Conservation (phyloP, 1,284 basidiomycete genomes). For the Ustanciosporium gigantosporum region DNA sequence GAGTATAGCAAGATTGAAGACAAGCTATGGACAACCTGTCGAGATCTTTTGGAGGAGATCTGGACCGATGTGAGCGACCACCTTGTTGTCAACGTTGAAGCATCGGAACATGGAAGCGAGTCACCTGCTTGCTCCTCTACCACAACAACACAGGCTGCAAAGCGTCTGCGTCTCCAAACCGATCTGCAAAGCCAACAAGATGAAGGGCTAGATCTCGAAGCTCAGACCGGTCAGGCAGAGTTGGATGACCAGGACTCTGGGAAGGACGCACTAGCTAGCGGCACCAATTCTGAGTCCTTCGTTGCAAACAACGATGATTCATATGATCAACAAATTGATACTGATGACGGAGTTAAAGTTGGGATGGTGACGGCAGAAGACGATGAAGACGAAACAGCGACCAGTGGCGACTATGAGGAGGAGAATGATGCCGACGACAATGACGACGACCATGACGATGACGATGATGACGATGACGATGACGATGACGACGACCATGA, state of each 20-base stretch:
- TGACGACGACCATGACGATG: neutral
- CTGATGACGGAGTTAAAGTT: neutral
- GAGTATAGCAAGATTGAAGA: neutral
- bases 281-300: neutral
- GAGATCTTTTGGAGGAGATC: neutral
- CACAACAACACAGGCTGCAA: neutral
- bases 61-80: neutral
- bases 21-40: neutral
- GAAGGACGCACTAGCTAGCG: neutral
- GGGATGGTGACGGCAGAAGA: neutral
- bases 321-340: neutral
- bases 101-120: neutral
- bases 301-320: neutral
- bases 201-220: too few relatives aligned
- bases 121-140: neutral
- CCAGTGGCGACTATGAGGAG: neutral
- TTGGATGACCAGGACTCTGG: neutral
- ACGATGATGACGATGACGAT: neutral
- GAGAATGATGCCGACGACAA: neutral
- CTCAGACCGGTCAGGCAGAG: too few relatives aligned
- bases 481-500: neutral
- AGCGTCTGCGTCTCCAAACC: neutral
- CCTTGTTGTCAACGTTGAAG: neutral
- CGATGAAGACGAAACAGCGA: neutral
- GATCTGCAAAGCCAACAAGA: too few relatives aligned